Base-by-base conservation (phyloP, 257 asterid species). In the Solanum dulcamara region DNA sequence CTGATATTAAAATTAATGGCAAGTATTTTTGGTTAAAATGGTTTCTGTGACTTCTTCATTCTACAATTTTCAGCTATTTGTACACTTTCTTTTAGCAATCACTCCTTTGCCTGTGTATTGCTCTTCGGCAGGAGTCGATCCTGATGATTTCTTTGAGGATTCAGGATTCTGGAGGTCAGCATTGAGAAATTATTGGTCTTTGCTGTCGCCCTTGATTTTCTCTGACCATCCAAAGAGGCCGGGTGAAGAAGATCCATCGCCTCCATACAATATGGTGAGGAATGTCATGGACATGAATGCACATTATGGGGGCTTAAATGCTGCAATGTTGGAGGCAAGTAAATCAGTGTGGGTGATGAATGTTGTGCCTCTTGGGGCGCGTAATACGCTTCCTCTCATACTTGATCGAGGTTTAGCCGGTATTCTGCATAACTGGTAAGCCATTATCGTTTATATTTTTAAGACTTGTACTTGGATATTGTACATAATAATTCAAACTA, bases 191-290 rank as follows among this genome's bases (percentile, higher is more conserved):
- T 97, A 92, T 92, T 97, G 98, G 99, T 94, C 98, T n/a, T 88
- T 94, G 92, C 94, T 97, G 80, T 94, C 98, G 81, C 99, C 99
- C 57, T 90, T 96, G 87, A 96, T 96, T 83, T 96, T 96, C 88
- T 96, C 99, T 50, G 99, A 94, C 91, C 98, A 94, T 91, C 99
- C 98, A 28, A 96, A 96, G 89, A 92, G 99, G 90, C 97, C 97
- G 1, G 97, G 97, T 55, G 98, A 94, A 75, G 99, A 96, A 89
- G 99, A 96, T 80, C 99, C 99, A 13, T 87, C 89, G 87, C 96
- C 98, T 85, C 99, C 98, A 11, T 94, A 93, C 87, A 94, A 96
- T 86, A 94, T 95, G 98, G 92, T 96, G 75, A 90, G 97, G 74
- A 96, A 94, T 89, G 96, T 94, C 89, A 94, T 96, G 98, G 99